Percentiles rank a stretch among this genome's conserved stretches.
Conservation (phyloP, 768 basidiomycete genomes). For the Pholiota microspora region DNA sequence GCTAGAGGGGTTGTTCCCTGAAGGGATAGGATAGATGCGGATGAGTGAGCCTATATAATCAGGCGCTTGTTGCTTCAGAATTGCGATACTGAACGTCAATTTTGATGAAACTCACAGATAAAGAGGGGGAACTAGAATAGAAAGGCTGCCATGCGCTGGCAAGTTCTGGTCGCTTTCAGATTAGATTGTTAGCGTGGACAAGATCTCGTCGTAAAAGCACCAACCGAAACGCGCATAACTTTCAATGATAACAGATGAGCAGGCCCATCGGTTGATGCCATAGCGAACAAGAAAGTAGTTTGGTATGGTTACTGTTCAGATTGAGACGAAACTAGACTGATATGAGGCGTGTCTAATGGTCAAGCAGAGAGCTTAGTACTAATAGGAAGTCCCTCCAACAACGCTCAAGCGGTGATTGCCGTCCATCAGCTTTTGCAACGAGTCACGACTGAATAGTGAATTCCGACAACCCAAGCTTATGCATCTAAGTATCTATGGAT, state of each 20-base stretch:
- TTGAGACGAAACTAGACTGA: too few species aligned
- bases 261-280: conserved; percentile 46
- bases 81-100: background rate
- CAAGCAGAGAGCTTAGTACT: too few species aligned
- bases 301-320: too few species aligned
- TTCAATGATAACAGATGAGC: conserved; percentile 75
- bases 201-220: conserved; percentile 29
- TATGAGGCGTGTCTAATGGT: too few species aligned
- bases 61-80: background rate
- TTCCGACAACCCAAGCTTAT: too few species aligned
- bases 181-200: conserved; percentile 10
- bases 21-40: conserved; percentile 72
- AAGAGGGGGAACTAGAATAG: conserved; percentile 74
- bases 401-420: too few species aligned
- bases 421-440: too few species aligned
- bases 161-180: conserved; percentile 64
- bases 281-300: conserved; percentile 12
- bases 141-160: conserved; percentile 84
- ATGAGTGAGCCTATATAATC: conserved; percentile 63
- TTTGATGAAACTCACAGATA: conserved; percentile 50
- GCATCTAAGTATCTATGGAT: too few species aligned
- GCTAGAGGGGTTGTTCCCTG: conserved; percentile 69
- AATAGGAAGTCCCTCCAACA: too few species aligned
- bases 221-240: conserved; percentile 85
- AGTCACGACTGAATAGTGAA: too few species aligned